These are phyloP conservation scores for Cystobasidium pallidum DNA, from an alignment of 1,284 basidiomycete genomes.

Conservation along the genomic window DNA sequence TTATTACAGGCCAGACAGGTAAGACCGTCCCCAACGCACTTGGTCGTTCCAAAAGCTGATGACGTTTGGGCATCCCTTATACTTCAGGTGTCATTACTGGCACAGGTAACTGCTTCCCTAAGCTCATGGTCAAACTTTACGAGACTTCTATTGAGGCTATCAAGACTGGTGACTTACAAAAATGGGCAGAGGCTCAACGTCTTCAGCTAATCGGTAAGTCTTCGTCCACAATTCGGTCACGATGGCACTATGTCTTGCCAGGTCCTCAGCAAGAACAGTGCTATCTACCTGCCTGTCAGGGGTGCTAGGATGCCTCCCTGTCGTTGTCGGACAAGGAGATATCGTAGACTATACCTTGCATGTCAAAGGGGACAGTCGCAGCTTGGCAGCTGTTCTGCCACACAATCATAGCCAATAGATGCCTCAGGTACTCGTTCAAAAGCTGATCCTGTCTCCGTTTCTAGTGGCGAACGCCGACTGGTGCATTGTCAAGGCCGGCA, in stretches of 20 bases:
- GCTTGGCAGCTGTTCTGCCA: too few relatives aligned
- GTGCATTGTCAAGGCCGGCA: conserved; percentile 53
- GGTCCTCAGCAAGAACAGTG: too few relatives aligned
- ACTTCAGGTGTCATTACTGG: conserved; percentile 18
- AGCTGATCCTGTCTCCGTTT: not conserved
- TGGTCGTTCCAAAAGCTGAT: not conserved
- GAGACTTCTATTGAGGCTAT: conserved; percentile 60
- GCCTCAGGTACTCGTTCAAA: not conserved
- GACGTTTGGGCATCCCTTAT: not conserved
- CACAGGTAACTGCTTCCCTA: conserved; percentile 72
- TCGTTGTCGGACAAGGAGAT: too few relatives aligned
- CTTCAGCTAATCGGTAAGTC: conserved; percentile 64
- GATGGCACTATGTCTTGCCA: too few relatives aligned
- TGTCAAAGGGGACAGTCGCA: too few relatives aligned
- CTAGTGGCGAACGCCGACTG: conserved; percentile 51
- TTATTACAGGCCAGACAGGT: conserved; percentile 68
- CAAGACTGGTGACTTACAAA: conserved; percentile 62
- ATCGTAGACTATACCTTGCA: too few relatives aligned
- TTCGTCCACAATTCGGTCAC: too few relatives aligned
- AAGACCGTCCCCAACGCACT: conserved; percentile 68
- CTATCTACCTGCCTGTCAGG: too few relatives aligned
- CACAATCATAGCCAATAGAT: too few relatives aligned
- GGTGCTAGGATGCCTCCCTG: too few relatives aligned
- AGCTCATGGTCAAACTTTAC: conserved; percentile 69
- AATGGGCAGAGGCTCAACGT: conserved; percentile 67